A percentile compares a stretch with the other conserved stretches of the same genome.
phyloP scores from a whole-genome alignment of 495 filamentous ascomycete species.

The Glutinoglossum americanum region DNA sequence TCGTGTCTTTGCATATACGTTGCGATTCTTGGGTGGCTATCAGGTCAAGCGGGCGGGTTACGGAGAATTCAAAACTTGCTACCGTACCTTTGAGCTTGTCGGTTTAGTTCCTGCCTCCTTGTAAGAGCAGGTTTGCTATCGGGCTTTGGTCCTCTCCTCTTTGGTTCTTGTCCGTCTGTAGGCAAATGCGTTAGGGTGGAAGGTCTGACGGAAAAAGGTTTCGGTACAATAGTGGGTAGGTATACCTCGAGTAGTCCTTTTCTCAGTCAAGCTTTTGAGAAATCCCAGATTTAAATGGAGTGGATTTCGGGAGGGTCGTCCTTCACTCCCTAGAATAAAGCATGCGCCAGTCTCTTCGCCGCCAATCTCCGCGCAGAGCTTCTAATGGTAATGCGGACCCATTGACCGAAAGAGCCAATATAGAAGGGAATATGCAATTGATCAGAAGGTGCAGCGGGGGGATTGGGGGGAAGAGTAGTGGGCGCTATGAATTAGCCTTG shows the following conservation, averaged over 20 bases:
- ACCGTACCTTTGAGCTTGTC: slow-evolving; percentile 77
- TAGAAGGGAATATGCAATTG: neutral
- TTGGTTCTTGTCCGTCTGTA: slow-evolving; percentile 63
- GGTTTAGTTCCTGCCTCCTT: slow-evolving; percentile 81
- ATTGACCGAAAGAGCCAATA: neutral
- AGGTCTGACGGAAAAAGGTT: neutral
- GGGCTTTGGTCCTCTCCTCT: slow-evolving; percentile 83
- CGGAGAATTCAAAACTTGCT: neutral
- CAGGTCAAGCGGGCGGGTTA: neutral
- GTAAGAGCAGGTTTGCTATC: slow-evolving; percentile 91
- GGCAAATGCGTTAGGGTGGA: neutral
- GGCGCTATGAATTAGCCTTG: neutral
- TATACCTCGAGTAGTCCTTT: neutral
- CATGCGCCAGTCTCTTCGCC: neutral
- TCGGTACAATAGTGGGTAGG: neutral
- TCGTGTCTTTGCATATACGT: no score
- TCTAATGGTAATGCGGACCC: neutral
- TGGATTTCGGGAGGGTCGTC: neutral
- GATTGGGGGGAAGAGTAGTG: neutral
- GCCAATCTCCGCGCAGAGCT: neutral
- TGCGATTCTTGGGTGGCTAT: neutral
- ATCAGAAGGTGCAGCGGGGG: neutral
- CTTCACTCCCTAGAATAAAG: neutral
- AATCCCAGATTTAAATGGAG: neutral
- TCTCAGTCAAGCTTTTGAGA: neutral